Conservation (phyloP, 306 rosid species). For the Vicia faba region DNA sequence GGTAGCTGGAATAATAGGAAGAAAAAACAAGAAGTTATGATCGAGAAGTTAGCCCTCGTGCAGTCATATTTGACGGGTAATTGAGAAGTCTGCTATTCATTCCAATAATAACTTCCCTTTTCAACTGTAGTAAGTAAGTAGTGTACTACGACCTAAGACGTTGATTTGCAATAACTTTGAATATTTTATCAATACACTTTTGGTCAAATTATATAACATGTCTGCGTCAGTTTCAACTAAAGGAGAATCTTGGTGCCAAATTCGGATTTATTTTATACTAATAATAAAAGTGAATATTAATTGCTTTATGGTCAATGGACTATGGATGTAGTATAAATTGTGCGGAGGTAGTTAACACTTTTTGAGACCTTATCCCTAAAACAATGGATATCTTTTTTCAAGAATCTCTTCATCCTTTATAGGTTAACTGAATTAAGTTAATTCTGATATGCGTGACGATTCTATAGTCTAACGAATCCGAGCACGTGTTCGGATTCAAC, state of each 20-base stretch:
- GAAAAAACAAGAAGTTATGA: neutral
- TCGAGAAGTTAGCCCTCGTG: neutral
- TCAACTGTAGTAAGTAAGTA: neutral
- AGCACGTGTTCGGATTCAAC: too few relatives aligned
- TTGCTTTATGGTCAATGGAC: neutral
- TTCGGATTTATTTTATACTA: neutral
- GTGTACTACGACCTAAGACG: neutral
- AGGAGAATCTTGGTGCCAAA: neutral
- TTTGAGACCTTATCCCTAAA: neutral
- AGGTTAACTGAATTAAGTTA: neutral
- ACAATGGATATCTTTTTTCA: neutral
- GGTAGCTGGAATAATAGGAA: neutral
- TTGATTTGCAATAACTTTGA: neutral
- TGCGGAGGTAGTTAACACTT: neutral
- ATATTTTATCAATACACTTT: neutral
- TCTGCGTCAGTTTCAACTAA: neutral
- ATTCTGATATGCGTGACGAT: too few relatives aligned
- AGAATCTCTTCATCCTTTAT: neutral
- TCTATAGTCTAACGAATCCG: too few relatives aligned
- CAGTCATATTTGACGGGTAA: neutral
- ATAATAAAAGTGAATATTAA: neutral
- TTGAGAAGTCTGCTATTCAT: neutral
- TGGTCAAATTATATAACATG: neutral
- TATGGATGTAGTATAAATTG: neutral
- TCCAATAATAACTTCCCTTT: too few relatives aligned